phyloP scores from a whole-genome alignment of 1,284 basidiomycete genomes.

The Tylopilus orsonianus region DNA sequence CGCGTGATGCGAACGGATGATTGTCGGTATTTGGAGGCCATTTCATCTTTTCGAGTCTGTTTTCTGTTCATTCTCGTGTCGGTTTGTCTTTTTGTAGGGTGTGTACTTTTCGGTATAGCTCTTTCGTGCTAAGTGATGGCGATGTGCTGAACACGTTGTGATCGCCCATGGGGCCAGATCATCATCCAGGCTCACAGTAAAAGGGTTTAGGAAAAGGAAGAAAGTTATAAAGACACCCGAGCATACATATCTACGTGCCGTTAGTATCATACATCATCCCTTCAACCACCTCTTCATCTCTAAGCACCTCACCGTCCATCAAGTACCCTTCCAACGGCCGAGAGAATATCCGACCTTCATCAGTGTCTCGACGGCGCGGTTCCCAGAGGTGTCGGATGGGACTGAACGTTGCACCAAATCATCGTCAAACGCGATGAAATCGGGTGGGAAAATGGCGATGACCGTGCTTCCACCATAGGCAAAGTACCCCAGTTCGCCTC shows the following conservation, averaged over 20 bases:
- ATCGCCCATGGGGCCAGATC: no score
- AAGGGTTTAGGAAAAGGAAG: not conserved
- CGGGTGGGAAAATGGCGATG: conserved; percentile 63
- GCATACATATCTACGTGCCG: not conserved
- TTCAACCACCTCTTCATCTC: not conserved
- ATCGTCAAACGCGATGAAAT: conserved; percentile 60
- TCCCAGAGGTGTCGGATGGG: conserved; percentile 8
- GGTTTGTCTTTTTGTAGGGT: not conserved
- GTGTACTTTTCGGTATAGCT: not conserved
- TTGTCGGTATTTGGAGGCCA: not conserved
- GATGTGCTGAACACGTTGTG: no score
- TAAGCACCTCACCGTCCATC: not conserved
- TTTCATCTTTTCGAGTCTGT: not conserved
- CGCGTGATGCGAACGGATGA: not conserved
- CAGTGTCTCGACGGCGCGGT: conserved; percentile 58
- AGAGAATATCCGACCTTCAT: conserved; percentile 51
- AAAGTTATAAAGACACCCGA: not conserved
- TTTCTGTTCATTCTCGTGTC: not conserved
- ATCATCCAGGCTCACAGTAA: not conserved
- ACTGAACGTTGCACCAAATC: conserved; percentile 65
- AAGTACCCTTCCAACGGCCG: conserved; percentile 24
- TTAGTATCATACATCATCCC: conserved; percentile 3
- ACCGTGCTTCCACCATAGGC: conserved; percentile 73
- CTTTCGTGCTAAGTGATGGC: not conserved
- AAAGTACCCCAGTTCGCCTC: conserved; percentile 64